Conservation (phyloP, 331 rosid genomes). For the Dryas integrifolia region DNA sequence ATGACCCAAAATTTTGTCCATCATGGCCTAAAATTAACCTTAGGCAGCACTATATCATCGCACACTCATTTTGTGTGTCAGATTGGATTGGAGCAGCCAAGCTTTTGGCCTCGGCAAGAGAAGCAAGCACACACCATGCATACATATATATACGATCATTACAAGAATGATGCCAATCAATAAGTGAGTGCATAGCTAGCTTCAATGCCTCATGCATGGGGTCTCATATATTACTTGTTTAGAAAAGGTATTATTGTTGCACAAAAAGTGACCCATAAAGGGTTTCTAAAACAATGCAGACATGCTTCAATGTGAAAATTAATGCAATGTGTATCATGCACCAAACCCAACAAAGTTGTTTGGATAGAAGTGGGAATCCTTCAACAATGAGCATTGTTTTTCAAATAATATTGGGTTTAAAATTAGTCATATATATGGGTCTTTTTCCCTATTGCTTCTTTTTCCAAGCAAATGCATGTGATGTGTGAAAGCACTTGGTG, state of each 20-base stretch:
- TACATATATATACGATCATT: neutral
- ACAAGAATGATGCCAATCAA: slow-evolving; percentile 18
- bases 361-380: slow-evolving; percentile 37
- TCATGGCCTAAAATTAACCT: slow-evolving; percentile 10
- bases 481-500: slow-evolving; percentile 39
- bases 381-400: slow-evolving; percentile 24
- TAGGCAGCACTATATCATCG: slow-evolving; percentile 7
- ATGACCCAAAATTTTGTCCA: neutral
- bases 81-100: slow-evolving; percentile 22
- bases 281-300: slow-evolving; percentile 19
- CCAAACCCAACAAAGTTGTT: slow-evolving; percentile 28
- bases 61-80: slow-evolving; percentile 13
- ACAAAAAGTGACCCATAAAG: slow-evolving; percentile 12
- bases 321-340: neutral
- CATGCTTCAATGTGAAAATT: neutral
- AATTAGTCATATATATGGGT: neutral
- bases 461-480: slow-evolving; percentile 53
- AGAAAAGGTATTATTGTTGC: slow-evolving; percentile 14
- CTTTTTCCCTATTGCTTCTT: slow-evolving; percentile 28
- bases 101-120: slow-evolving; percentile 28
- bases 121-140: slow-evolving; percentile 31
- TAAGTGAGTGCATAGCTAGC: neutral
- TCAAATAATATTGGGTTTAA: neutral
- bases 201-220: slow-evolving; percentile 29
- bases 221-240: slow-evolving; percentile 25